These are phyloP conservation scores for Rubroboletus pulcherrimus DNA, from an alignment of 768 basidiomycete genomes.

Conservation along the genomic window DNA sequence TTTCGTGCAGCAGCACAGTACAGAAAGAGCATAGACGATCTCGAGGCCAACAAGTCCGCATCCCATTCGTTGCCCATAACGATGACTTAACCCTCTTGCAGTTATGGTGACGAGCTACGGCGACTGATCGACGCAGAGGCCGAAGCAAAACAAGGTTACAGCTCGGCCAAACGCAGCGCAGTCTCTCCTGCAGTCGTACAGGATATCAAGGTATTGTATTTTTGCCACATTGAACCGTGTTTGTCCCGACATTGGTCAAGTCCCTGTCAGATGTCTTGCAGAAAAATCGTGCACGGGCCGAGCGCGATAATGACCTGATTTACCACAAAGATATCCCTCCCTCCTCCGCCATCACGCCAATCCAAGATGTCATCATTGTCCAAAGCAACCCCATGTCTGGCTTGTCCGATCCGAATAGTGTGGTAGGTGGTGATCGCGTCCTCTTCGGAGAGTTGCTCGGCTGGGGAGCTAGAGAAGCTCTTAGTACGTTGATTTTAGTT, in stretches of 20 bases:
- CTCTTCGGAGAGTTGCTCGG: conserved; percentile 74
- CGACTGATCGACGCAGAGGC: conserved; percentile 66
- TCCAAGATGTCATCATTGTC: conserved; percentile 66
- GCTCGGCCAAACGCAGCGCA: conserved; percentile 58
- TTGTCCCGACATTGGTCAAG: conserved; percentile 37
- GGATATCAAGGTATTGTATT: conserved; percentile 65
- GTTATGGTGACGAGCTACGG: conserved; percentile 86
- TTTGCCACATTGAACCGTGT: neutral
- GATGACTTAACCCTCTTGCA: conserved; percentile 29
- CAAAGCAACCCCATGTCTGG: conserved; percentile 53
- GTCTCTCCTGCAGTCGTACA: conserved; percentile 62
- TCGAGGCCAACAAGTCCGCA: conserved; percentile 65
- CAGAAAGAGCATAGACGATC: conserved; percentile 84
- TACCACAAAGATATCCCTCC: conserved; percentile 89
- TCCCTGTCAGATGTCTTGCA: conserved; percentile 71
- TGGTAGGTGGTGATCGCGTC: conserved; percentile 49
- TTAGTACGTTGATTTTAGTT: conserved; percentile 52
- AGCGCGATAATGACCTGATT: conserved; percentile 92
- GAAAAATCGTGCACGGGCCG: conserved; percentile 63
- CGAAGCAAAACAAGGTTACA: conserved; percentile 67
- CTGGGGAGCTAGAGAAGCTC: conserved; percentile 86
- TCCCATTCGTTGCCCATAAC: neutral
- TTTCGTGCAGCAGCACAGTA: conserved; percentile 89
- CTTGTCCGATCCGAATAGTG: conserved; percentile 53
- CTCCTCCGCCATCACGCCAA: conserved; percentile 56